Evolutionary conservation across 2,329 filamentous ascomycete species (phyloP), one percentile per base, ranked within the genome.

Genomic region (Aspergillus sp.): DNA sequence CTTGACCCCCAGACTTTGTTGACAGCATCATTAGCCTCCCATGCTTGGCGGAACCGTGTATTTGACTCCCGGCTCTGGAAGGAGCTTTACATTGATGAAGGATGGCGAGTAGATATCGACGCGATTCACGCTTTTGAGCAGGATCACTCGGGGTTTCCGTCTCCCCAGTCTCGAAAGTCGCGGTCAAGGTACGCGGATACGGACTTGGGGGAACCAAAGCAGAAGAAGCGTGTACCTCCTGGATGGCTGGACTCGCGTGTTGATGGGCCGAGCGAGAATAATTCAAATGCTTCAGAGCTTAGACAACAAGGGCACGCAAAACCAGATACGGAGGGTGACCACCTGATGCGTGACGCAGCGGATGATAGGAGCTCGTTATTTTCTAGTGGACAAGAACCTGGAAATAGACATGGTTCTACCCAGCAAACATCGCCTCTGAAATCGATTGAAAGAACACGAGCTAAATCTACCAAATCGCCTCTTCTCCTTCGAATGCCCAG

Each of bases 11-110:
- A 86, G 27, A 95, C 92, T 0, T 81, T 99, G 40, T 82, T 98
- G 56, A 86, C 85, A 50, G 90, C 93, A 2, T 91, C 91, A 1
- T 83, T 86, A 45, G 86, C 91, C 15, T 97, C 91, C 37, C 86
- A 87, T 47, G 81, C 86, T 62, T 99, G 95, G 93, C 88, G 93
- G 61, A 82, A 84, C 17, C 82, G 95, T 17, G 88, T 93, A 5
- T 77, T 92, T 51, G 95, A 99, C 73, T 86, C 90, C 34, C 89
- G 89, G 60, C 78, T 98, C 27, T 99, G 95, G 95, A 88, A 91
- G 70, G 82, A 86, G 13, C 77, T 96, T 13, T 99, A 96, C 74
- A 83, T 87, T 37, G 77, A 87, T 7, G 93, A 98, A 76, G 95
- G 95, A 5, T 99, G 95, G 90, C 86, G 86, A 63, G 84, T 89